Base-by-base conservation (phyloP, 768 basidiomycete genomes). In the Kwoniella dendrophila region DNA sequence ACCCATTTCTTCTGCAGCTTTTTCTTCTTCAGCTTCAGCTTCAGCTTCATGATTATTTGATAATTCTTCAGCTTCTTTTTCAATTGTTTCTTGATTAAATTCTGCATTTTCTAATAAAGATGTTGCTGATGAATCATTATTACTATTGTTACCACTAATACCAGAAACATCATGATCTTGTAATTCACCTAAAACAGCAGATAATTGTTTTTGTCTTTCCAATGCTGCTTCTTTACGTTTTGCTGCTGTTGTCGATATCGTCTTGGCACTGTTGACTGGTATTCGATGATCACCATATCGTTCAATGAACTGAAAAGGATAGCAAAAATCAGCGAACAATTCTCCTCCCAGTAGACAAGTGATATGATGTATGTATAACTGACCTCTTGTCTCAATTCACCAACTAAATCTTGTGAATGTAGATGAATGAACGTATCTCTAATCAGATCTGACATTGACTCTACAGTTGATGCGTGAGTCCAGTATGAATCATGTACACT, bases 401-500 rank as follows among this genome's bases (percentile, higher is more conserved):
- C 80, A 4, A 98, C 84, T 7, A 98, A 86, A 75, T 94, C 88
- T 7, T 90, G 88, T 18, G 88, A 88, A 79, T 99, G 95, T 16
- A 98, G 83, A 0, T 88, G 86, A 59, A 98, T 89, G 78, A 99
- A 99, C 0, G 90, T 92, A 44, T 94, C 89, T 29, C 95, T 88
- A 71, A 98, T 95, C 69, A 90, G 83, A 48, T 82, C 83, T 0
- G 91, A 90, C 92, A 98, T 95, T 53, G 86, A 81, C 79, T 96
- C 90, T 56, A 97, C 88, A 67, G 84, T 85, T 45, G 81, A 85
- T 0, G 96, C 89, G 74, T 99, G 96, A 3, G 95, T 97, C 96
- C 96, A 99, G 80, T 97, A 99, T 0, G 96, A 98, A 75, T 99
- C 96, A 75, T 99, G 96, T 11, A 99, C 96, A 0, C 92, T 90